These are phyloP conservation scores for Stagonosporopsis rhizophila DNA, from an alignment of 2,329 filamentous ascomycete species.

Conservation along the genomic window DNA sequence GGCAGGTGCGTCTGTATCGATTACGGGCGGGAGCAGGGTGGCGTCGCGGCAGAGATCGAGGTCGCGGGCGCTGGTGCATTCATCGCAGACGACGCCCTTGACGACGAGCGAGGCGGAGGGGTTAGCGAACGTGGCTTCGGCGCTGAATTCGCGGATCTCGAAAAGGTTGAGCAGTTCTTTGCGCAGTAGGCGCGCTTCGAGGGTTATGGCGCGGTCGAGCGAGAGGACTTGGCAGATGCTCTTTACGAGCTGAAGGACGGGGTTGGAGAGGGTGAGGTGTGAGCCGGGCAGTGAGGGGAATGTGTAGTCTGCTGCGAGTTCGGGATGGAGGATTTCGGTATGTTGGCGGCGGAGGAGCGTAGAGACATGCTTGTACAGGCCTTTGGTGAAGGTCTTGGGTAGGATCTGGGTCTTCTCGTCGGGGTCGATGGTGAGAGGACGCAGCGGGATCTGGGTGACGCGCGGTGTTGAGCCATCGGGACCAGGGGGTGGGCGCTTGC, in stretches of 20 bases:
- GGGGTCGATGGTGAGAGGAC: conserved; percentile 60
- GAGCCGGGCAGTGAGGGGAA: conserved; percentile 83
- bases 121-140: conserved; percentile 86
- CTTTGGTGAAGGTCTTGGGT: conserved; percentile 84
- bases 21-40: conserved; percentile 67
- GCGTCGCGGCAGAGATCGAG: conserved; percentile 92
- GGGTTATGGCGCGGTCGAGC: conserved; percentile 86
- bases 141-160: conserved; percentile 91
- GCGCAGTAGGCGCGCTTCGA: conserved; percentile 85
- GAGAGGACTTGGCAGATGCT: conserved; percentile 89
- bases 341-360: conserved; percentile 84
- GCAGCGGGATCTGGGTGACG: conserved; percentile 66
- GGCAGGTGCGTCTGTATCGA: conserved; percentile 25
- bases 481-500: conserved; percentile 68
- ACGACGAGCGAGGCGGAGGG: conserved; percentile 79
- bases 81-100: conserved; percentile 80
- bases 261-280: conserved; percentile 68
- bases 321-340: conserved; percentile 86
- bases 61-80: conserved; percentile 87
- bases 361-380: conserved; percentile 86
- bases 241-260: conserved; percentile 90
- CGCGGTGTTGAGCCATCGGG: conserved; percentile 61
- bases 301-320: conserved; percentile 83
- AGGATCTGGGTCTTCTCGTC: conserved; percentile 72
- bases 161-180: conserved; percentile 90